Evolutionary conservation across 129 eudicot species (phyloP).

Genomic region (Artemisia annua): DNA sequence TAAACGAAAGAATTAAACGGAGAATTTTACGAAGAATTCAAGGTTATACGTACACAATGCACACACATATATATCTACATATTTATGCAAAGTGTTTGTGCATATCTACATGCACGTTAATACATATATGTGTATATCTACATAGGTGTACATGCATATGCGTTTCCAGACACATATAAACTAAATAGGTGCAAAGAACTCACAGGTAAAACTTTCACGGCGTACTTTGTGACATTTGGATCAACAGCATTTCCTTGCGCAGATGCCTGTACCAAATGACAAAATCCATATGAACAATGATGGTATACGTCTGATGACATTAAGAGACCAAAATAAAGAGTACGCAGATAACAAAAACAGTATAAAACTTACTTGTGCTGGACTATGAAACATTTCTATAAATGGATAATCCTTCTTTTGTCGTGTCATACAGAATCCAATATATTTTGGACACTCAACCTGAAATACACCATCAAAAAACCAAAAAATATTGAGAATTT

Average conservation of each 20-base stretch:
- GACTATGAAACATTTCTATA: constrained; percentile 87
- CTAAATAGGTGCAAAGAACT: constrained; percentile 36
- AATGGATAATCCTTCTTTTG: constrained; percentile 92
- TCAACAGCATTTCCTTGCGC: constrained; percentile 68
- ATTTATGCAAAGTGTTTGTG: too few relatives aligned
- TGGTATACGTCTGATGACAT: too few relatives aligned
- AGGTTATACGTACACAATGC: too few relatives aligned
- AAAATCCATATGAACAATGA: background rate
- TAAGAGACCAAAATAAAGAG: background rate
- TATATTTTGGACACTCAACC: constrained; percentile 97
- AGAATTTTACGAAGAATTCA: background rate
- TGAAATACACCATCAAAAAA: constrained; percentile 37
- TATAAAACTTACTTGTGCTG: constrained; percentile 67
- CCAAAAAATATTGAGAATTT: background rate
- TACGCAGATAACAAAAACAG: background rate
- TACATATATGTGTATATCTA: background rate
- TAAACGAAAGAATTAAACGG: background rate
- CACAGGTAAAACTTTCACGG: constrained; percentile 89
- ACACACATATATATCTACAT: too few relatives aligned
- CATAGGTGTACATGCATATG: background rate
- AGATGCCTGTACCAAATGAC: constrained; percentile 55
- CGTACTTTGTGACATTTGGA: constrained; percentile 85
- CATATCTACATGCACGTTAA: background rate
- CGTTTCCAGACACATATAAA: background rate
- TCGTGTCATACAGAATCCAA: constrained; percentile 92